These are phyloP conservation scores for Ampelomyces quisqualis DNA, from an alignment of 2,329 filamentous ascomycete species.

Conservation along the genomic window DNA sequence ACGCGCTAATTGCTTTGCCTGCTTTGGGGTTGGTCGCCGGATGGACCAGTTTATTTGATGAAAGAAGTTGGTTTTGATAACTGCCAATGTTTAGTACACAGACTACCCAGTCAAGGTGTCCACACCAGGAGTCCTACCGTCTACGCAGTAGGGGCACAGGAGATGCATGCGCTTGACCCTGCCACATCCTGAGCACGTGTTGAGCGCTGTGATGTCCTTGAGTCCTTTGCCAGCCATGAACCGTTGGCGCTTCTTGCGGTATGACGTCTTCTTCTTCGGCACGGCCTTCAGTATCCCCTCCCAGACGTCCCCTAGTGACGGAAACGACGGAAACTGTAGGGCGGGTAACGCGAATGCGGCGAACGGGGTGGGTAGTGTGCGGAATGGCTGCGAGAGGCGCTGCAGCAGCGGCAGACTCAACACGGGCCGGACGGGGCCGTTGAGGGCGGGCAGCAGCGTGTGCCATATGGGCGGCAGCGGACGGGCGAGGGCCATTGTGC, in stretches of 20 bases:
- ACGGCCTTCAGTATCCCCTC: slow-evolving; percentile 89
- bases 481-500: slow-evolving; percentile 44
- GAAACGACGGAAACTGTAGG: slow-evolving; percentile 41
- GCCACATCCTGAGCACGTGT: slow-evolving; percentile 87
- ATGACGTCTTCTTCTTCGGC: slow-evolving; percentile 97
- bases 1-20: slow-evolving; percentile 30
- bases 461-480: slow-evolving; percentile 47
- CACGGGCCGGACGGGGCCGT: slow-evolving; percentile 45
- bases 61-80: slow-evolving; percentile 41
- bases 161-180: slow-evolving; percentile 84
- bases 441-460: slow-evolving; percentile 56
- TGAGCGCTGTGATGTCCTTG: slow-evolving; percentile 84
- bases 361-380: slow-evolving; percentile 64
- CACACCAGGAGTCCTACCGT: slow-evolving; percentile 59
- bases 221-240: slow-evolving; percentile 95
- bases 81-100: slow-evolving; percentile 22
- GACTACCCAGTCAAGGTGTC: neutral
- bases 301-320: slow-evolving; percentile 77
- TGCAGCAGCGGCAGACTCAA: slow-evolving; percentile 46
- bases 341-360: slow-evolving; percentile 53
- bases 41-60: slow-evolving; percentile 30
- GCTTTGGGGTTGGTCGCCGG: slow-evolving; percentile 30
- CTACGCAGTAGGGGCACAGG: slow-evolving; percentile 82
- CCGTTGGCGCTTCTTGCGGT: slow-evolving; percentile 89
- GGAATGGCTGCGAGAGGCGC: slow-evolving; percentile 51